Conservation (phyloP, 495 filamentous ascomycete species). For the Penicillium argentinense region DNA sequence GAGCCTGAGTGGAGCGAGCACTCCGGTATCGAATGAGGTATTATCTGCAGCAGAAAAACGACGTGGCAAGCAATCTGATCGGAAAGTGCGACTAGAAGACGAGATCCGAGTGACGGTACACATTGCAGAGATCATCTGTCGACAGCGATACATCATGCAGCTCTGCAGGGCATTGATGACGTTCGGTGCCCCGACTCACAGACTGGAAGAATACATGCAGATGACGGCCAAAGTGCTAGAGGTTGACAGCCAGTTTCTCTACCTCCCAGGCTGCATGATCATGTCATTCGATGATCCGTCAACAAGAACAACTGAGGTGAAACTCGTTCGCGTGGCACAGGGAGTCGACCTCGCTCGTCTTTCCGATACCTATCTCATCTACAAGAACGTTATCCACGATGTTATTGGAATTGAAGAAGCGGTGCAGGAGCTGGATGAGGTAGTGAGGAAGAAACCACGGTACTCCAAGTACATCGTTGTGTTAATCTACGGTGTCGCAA, state of each 20-base stretch:
- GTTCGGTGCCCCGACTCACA: constrained; percentile 72
- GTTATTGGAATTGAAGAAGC: constrained; percentile 80
- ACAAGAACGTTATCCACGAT: constrained; percentile 90
- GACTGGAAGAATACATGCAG: constrained; percentile 79
- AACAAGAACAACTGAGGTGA: constrained; percentile 86
- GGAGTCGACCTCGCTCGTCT: constrained; percentile 82
- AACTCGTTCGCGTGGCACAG: constrained; percentile 71
- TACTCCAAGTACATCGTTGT: constrained; percentile 67
- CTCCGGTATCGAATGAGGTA: constrained; percentile 30
- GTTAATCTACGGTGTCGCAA: constrained; percentile 75
- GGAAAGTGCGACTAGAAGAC: constrained; percentile 38
- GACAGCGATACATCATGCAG: constrained; percentile 81
- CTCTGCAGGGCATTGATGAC: constrained; percentile 81
- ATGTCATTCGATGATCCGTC: constrained; percentile 86
- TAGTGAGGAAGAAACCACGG: constrained; percentile 64
- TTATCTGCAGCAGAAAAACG: constrained; percentile 31
- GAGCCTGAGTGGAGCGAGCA: constrained; percentile 28
- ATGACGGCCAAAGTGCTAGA: constrained; percentile 85
- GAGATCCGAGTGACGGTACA: constrained; percentile 80
- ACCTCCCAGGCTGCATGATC: constrained; percentile 90
- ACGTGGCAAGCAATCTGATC: constrained; percentile 22
- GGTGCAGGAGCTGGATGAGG: constrained; percentile 61
- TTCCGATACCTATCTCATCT: constrained; percentile 78
- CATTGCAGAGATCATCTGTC: constrained; percentile 76
- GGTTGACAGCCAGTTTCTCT: constrained; percentile 85